Evolutionary conservation across 108 stramenopile species (phyloP).

Genomic region (Stephanodiscus triporus): DNA sequence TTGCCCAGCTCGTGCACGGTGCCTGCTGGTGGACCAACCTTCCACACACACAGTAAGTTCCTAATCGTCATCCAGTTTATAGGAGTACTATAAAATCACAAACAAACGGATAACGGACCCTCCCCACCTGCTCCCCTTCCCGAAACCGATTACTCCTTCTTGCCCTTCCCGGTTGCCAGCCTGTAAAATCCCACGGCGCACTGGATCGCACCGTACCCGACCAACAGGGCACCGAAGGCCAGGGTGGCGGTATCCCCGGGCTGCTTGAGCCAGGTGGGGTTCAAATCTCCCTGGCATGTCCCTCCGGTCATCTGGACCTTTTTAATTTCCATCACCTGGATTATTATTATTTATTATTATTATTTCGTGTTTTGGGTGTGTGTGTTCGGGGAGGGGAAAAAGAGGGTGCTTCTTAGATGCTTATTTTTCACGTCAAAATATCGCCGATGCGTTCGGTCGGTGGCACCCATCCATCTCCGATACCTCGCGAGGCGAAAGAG

Average conservation of each 20-base stretch:
- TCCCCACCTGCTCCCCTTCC: not conserved
- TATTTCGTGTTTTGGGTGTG: not conserved
- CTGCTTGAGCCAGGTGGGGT: conserved; percentile 87
- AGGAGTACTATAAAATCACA: too few species aligned
- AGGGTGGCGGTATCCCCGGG: conserved; percentile 52
- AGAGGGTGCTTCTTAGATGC: not conserved
- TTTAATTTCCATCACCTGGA: conserved; percentile 75
- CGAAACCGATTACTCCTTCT: conserved; percentile 47
- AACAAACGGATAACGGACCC: too few species aligned
- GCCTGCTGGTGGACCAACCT: not conserved
- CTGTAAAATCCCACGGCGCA: conserved; percentile 56
- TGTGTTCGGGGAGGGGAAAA: conserved; percentile 22
- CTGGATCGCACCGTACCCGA: conserved; percentile 47
- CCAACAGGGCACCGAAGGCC: conserved; percentile 54
- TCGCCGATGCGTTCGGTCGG: not conserved
- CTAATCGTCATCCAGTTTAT: too few species aligned
- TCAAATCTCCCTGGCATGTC: conserved; percentile 71
- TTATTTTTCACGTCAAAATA: not conserved
- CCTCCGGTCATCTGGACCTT: conserved; percentile 72
- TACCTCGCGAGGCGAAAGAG: not conserved
- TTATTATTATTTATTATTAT: too few species aligned
- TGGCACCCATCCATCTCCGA: not conserved
- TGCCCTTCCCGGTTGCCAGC: conserved; percentile 85
- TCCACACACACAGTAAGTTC: not conserved
- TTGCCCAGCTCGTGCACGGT: too few species aligned